Conservation (phyloP, 345 rosid species). For the Dimocarpus longan region DNA sequence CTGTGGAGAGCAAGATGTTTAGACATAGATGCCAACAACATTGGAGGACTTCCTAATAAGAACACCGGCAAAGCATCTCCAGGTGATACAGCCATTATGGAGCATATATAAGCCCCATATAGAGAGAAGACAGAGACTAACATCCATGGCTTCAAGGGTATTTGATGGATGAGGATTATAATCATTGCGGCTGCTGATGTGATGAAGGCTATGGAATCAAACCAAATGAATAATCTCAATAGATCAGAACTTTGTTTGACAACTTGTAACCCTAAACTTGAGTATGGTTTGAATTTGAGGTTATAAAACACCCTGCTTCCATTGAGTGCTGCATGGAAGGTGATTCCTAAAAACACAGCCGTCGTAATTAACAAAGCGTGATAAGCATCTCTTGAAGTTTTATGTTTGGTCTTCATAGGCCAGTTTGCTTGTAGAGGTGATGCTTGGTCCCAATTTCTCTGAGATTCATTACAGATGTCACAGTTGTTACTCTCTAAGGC, state of each 20-base stretch:
- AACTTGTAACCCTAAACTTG: background rate
- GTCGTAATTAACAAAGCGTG: conserved; percentile 2
- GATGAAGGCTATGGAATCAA: conserved; percentile 26
- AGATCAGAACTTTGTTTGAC: background rate
- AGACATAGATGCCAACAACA: background rate
- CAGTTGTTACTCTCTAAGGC: background rate
- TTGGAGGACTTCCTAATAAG: background rate
- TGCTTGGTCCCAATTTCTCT: background rate
- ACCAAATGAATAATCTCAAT: conserved; percentile 9
- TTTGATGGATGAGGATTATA: conserved; percentile 17
- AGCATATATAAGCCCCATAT: conserved; percentile 18
- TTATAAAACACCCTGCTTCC: background rate
- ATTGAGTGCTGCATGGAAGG: conserved; percentile 14
- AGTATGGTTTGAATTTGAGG: background rate
- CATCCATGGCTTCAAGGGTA: conserved; percentile 24
- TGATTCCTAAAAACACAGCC: conserved; percentile 8
- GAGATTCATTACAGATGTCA: background rate
- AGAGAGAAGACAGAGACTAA: background rate
- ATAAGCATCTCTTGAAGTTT: background rate
- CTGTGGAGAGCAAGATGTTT: background rate
- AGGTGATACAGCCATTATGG: conserved; percentile 11
- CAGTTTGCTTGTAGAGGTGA: background rate
- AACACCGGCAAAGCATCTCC: background rate
- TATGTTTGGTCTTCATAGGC: background rate
- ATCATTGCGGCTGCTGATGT: conserved; percentile 16